Base-by-base conservation (phyloP, 306 rosid species). In the Quillaja saponaria region DNA sequence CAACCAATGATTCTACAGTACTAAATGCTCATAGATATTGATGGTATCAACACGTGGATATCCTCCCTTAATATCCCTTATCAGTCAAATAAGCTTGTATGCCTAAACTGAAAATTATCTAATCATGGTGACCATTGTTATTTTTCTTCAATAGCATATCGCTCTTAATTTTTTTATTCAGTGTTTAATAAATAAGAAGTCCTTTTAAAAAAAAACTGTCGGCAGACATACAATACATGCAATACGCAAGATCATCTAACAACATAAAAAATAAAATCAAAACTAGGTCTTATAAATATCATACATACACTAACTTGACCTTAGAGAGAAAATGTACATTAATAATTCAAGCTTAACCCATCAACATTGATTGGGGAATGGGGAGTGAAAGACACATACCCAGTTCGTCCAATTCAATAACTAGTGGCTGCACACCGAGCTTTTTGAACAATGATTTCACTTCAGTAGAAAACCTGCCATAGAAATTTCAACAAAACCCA, bases 381-480 rank as follows among this genome's bases (percentile, higher is more conserved):
- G 40, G 20, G 16, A 54, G 35, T 14, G 20, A 47, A 58, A 7
- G 51, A 34, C 1, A 55, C 67, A 13, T 61, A 92, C 99, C 99
- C 71, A 92, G 72, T 74, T 92, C 90, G 51, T 92, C 99, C 90
- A 92, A 81, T 85, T 92, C 99, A 62, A 92, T 38, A 21, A 92
- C 86, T 42, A 85, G 14, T 2, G 96, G 96, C 55, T 78, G 71
- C 58, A 19, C 76, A 5, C 89, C 95, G 61, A 92, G 91, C 66
- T 70, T 87, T 59, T 81, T 80, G 84, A 92, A 83, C 77, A 92
- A 73, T 13, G 86, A 41, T 75, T 92, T 92, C 38, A 92, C 95
- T 78, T 92, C 99, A 31, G 89, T 78, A 7, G 96, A 92, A 73
- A 89, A 91, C 76, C 97, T 90, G 49, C 31, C 71, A 40, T 17